Evolutionary conservation across 345 rosid genomes (phyloP).

Genomic region (Eucalyptus lansdowneana): DNA sequence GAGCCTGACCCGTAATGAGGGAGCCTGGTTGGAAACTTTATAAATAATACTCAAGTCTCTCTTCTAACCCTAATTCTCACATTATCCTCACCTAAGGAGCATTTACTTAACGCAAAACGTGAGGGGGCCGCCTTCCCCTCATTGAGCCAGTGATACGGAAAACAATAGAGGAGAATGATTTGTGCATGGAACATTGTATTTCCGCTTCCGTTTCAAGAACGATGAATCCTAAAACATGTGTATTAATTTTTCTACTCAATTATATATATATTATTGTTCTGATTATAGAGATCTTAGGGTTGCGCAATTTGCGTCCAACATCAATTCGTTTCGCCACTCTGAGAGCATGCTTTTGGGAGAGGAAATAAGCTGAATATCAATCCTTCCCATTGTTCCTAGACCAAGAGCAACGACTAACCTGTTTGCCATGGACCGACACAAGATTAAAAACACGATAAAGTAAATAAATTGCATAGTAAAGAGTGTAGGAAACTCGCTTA

Average conservation of each 20-base stretch:
- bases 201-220: accelerated
- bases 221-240: accelerated
- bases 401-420: neutral
- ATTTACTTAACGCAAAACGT: accelerated
- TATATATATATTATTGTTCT: no score
- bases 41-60: no score
- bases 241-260: no score
- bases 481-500: neutral
- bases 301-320: no score
- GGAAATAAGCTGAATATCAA: neutral
- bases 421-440: neutral
- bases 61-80: no score
- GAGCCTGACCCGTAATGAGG: accelerated
- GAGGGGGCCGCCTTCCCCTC: no score
- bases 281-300: accelerated
- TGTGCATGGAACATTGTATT: no score
- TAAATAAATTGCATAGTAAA: neutral
- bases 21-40: accelerated
- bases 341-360: neutral
- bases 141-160: no score
- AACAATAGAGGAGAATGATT: accelerated
- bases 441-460: no score
- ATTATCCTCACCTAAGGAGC: no score
- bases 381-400: neutral
- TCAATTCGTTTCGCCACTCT: neutral